These are phyloP conservation scores for Aspergillus fumigatus DNA, from an alignment of 2,329 filamentous ascomycete species.

Conservation along the genomic window DNA sequence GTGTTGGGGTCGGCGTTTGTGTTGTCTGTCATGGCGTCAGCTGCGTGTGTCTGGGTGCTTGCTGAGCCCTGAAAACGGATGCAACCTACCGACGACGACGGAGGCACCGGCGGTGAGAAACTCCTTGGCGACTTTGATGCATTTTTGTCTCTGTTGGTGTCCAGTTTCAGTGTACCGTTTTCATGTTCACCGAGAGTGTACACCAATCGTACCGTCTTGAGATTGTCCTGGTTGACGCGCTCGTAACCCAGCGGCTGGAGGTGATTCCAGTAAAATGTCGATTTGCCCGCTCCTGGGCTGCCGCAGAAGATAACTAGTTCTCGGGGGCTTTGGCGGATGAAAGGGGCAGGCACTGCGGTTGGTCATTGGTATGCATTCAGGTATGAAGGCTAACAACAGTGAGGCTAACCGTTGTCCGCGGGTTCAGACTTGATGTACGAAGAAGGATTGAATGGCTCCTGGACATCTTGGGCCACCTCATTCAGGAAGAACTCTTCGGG, in stretches of 20 bases:
- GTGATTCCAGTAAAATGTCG: constrained; percentile 77
- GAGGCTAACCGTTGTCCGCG: constrained; percentile 28
- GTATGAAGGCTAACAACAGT: neutral
- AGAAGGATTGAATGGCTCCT: constrained; percentile 66
- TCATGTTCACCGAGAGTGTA: neutral
- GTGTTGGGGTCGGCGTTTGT: constrained; percentile 85
- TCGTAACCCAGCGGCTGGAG: constrained; percentile 75
- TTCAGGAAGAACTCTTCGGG: constrained; percentile 89
- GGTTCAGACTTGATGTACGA: constrained; percentile 44
- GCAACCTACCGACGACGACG: constrained; percentile 68
- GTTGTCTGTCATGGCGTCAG: constrained; percentile 62
- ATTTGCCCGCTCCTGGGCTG: constrained; percentile 86
- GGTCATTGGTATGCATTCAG: neutral
- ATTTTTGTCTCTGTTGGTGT: constrained; percentile 51
- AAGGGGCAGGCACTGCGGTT: constrained; percentile 22
- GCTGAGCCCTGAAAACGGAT: constrained; percentile 2
- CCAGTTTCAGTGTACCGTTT: constrained; percentile 2
- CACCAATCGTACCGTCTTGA: constrained; percentile 60
- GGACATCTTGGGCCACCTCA: constrained; percentile 61
- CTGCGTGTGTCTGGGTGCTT: neutral
- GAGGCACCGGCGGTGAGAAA: constrained; percentile 61
- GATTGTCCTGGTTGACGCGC: constrained; percentile 82
- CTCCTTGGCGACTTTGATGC: constrained; percentile 66
- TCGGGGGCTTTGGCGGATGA: constrained; percentile 58
- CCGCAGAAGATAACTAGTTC: constrained; percentile 86